phyloP scores from a whole-genome alignment of 805 yeast species.

The Saturnispora silvae region DNA sequence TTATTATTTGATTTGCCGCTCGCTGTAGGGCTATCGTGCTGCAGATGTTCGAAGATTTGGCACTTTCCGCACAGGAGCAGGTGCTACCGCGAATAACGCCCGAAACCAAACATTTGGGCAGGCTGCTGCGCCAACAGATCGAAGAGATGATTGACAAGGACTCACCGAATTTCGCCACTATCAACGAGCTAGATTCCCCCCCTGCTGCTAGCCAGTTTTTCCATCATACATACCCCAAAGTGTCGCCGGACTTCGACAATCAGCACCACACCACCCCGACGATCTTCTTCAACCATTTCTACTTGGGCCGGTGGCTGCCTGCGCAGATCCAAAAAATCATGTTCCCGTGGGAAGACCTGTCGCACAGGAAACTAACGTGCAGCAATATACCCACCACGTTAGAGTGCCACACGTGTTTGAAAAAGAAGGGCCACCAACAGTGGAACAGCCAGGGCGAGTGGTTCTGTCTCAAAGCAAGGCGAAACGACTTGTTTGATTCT shows the following conservation, averaged over 20 bases:
- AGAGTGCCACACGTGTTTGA: conserved; percentile 4
- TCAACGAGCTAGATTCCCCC: conserved; percentile 22
- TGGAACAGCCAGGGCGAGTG: conserved; percentile 1
- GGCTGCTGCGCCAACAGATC: too few relatives aligned
- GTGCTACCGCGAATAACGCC: too few relatives aligned
- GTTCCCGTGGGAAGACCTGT: conserved; percentile 20
- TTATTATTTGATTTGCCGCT: too few relatives aligned
- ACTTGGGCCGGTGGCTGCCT: conserved; percentile 28
- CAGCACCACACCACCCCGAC: conserved; percentile 24
- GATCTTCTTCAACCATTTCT: conserved; percentile 23
- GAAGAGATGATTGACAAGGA: too few relatives aligned
- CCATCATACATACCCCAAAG: conserved; percentile 25
- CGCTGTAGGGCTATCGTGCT: too few relatives aligned
- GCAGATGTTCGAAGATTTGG: too few relatives aligned
- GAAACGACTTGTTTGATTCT: not conserved
- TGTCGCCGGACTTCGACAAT: conserved; percentile 23
- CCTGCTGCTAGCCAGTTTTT: conserved; percentile 22
- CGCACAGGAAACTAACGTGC: not conserved
- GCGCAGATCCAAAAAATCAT: conserved; percentile 15
- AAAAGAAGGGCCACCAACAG: not conserved
- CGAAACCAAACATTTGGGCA: too few relatives aligned
- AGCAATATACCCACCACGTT: conserved; percentile 6
- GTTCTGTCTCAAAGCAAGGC: conserved; percentile 1
- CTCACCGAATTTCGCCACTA: conserved; percentile 19
- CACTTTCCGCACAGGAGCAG: too few relatives aligned